Conservation (phyloP, 2,329 filamentous ascomycete species). For the Alternaria angustiovoidea region DNA sequence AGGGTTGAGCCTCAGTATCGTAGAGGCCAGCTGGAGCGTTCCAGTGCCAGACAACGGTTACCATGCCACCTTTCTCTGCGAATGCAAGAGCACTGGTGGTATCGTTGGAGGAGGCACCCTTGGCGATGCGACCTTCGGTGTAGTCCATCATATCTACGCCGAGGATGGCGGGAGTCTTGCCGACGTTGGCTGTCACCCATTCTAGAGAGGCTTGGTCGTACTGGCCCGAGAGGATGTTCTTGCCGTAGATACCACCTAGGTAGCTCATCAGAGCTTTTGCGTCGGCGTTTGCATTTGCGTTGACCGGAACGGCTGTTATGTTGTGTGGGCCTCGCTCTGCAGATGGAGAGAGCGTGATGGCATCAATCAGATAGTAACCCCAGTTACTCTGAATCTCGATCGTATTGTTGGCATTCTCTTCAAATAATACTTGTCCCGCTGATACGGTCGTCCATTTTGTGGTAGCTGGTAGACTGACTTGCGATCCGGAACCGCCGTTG, state of each 20-base stretch:
- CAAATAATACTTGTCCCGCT: conserved; percentile 57
- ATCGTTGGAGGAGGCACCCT: conserved; percentile 53
- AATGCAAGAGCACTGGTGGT: conserved; percentile 59
- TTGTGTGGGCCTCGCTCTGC: conserved; percentile 51
- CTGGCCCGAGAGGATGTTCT: conserved; percentile 59
- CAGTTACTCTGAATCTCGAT: conserved; percentile 59
- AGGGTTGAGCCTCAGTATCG: conserved; percentile 56
- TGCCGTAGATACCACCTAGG: conserved; percentile 57
- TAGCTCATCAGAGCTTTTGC: conserved; percentile 54
- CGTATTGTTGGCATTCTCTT: conserved; percentile 53
- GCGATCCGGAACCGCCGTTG: conserved; percentile 54
- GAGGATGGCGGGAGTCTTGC: conserved; percentile 59
- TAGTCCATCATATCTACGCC: conserved; percentile 61
- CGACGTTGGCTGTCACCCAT: conserved; percentile 56
- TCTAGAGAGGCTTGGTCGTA: conserved; percentile 56
- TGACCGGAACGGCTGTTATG: conserved; percentile 51
- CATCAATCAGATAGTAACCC: conserved; percentile 60
- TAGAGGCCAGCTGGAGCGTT: conserved; percentile 58
- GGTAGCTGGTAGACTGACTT: conserved; percentile 54
- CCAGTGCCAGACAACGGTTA: conserved; percentile 62
- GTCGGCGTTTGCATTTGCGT: conserved; percentile 48
- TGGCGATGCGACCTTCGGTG: conserved; percentile 56
- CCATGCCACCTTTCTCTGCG: conserved; percentile 55
- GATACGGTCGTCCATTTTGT: conserved; percentile 51
- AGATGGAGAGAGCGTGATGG: conserved; percentile 52